A percentile compares a stretch with the other conserved stretches of the same genome.
These are phyloP conservation scores for Suillus subluteus DNA, from an alignment of 768 basidiomycete species.

Conservation along the genomic window DNA sequence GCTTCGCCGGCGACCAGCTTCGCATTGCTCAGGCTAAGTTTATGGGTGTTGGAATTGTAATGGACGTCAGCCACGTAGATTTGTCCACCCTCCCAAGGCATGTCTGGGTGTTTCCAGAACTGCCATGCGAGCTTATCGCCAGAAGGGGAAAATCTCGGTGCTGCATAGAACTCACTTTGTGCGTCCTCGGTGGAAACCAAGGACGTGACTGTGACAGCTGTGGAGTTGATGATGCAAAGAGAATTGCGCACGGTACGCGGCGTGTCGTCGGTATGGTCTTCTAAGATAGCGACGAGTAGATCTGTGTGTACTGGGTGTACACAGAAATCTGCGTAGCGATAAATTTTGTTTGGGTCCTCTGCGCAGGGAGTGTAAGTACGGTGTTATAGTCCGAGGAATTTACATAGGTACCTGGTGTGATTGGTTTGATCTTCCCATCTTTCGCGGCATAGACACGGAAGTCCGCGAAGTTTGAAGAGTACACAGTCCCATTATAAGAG, in stretches of 20 bases:
- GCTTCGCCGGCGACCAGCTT: constrained; percentile 55
- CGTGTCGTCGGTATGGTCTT: constrained; percentile 59
- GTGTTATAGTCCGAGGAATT: no score
- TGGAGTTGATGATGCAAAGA: constrained; percentile 57
- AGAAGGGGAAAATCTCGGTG: constrained; percentile 57
- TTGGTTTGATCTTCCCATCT: constrained; percentile 30
- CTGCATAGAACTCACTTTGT: constrained; percentile 54
- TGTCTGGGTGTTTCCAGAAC: constrained; percentile 65
- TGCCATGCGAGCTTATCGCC: constrained; percentile 61
- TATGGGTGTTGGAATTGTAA: constrained; percentile 18
- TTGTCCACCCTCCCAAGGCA: constrained; percentile 68
- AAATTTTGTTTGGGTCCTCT: constrained; percentile 18
- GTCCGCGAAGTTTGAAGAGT: constrained; percentile 62
- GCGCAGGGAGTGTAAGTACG: neutral
- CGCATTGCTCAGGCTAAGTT: constrained; percentile 38
- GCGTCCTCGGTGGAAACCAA: constrained; percentile 55
- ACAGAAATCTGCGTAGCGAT: constrained; percentile 55
- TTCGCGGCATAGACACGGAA: constrained; percentile 53
- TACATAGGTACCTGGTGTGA: constrained; percentile 59
- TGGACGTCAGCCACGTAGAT: constrained; percentile 53
- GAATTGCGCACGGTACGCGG: constrained; percentile 49
- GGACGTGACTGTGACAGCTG: constrained; percentile 39
- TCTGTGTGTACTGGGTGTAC: constrained; percentile 54
- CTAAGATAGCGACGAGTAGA: constrained; percentile 60
- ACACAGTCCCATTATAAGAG: constrained; percentile 50